Conservation (phyloP, 768 basidiomycete species). For the Omphalotus guepiniiformis region DNA sequence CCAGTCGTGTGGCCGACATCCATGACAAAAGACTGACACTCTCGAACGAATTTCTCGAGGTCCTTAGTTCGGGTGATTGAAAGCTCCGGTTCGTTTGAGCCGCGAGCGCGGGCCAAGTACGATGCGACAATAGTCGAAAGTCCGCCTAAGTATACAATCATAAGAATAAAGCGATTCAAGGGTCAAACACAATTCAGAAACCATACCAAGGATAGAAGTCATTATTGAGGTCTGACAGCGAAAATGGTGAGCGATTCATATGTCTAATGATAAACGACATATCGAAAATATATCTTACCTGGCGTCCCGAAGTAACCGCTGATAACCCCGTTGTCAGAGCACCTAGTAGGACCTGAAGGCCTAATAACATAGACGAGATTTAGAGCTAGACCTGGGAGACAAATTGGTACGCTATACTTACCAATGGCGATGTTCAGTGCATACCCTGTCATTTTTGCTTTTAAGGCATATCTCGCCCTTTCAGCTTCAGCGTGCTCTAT, state of each 20-base stretch:
- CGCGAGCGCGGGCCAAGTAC: constrained; percentile 66
- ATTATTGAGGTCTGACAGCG: constrained; percentile 28
- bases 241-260: not conserved
- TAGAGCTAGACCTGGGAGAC: not conserved
- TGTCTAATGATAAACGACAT: not conserved
- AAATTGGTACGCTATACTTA: not conserved
- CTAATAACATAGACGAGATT: constrained; percentile 12
- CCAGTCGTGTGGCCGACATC: constrained; percentile 47
- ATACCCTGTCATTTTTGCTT: constrained; percentile 37
- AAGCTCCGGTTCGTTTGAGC: constrained; percentile 67
- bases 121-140: constrained; percentile 64
- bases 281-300: constrained; percentile 26
- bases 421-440: constrained; percentile 49
- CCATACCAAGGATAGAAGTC: constrained; percentile 33
- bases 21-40: constrained; percentile 51
- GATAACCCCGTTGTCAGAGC: constrained; percentile 65
- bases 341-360: constrained; percentile 59
- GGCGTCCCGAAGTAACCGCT: constrained; percentile 36
- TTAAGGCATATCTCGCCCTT: constrained; percentile 39
- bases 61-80: constrained; percentile 53
- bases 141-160: constrained; percentile 42
- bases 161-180: not conserved
- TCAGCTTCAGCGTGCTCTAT: constrained; percentile 42
- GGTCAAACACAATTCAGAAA: not conserved
- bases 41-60: constrained; percentile 64